Conservation (phyloP, 768 basidiomycete species). For the Pisolithus marmoratus region DNA sequence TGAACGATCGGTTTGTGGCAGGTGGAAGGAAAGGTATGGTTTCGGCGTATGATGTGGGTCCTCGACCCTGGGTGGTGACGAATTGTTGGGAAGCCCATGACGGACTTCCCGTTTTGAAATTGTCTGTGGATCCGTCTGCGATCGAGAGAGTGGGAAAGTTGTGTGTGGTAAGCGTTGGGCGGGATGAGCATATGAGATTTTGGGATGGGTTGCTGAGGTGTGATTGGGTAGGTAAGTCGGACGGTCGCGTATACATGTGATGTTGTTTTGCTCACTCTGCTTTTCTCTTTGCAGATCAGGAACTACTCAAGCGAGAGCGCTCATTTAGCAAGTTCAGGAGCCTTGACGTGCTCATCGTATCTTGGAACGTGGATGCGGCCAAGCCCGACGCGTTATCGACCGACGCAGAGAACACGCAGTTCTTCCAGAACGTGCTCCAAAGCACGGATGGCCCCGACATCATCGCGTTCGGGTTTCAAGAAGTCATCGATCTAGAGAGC, state of each 20-base stretch:
- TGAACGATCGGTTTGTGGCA: slow-evolving; percentile 81
- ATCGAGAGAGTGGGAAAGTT: slow-evolving; percentile 64
- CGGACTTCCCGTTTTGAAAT: slow-evolving; percentile 53
- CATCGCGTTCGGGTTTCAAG: slow-evolving; percentile 92
- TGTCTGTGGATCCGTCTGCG: slow-evolving; percentile 69
- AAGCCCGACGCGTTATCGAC: slow-evolving; percentile 70
- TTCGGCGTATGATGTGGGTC: slow-evolving; percentile 68
- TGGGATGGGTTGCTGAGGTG: slow-evolving; percentile 88
- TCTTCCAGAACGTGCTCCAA: slow-evolving; percentile 71
- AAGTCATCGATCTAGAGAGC: slow-evolving; percentile 92
- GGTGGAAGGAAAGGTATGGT: slow-evolving; percentile 82
- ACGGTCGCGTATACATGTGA: too few species aligned
- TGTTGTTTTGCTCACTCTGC: background rate
- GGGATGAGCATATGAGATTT: slow-evolving; percentile 65
- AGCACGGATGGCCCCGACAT: slow-evolving; percentile 80
- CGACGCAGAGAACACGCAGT: slow-evolving; percentile 65
- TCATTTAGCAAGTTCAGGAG: slow-evolving; percentile 77
- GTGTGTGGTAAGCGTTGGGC: slow-evolving; percentile 68
- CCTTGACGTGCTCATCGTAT: slow-evolving; percentile 71
- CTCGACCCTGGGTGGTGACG: slow-evolving; percentile 78
- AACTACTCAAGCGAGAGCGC: slow-evolving; percentile 67
- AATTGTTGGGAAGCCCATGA: slow-evolving; percentile 85
- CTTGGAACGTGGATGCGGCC: slow-evolving; percentile 92
- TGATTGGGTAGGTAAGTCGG: slow-evolving; percentile 79
- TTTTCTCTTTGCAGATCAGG: slow-evolving; percentile 49